Evolutionary conservation across 2,329 filamentous ascomycete species (phyloP).

Genomic region (Acarospora socialis): DNA sequence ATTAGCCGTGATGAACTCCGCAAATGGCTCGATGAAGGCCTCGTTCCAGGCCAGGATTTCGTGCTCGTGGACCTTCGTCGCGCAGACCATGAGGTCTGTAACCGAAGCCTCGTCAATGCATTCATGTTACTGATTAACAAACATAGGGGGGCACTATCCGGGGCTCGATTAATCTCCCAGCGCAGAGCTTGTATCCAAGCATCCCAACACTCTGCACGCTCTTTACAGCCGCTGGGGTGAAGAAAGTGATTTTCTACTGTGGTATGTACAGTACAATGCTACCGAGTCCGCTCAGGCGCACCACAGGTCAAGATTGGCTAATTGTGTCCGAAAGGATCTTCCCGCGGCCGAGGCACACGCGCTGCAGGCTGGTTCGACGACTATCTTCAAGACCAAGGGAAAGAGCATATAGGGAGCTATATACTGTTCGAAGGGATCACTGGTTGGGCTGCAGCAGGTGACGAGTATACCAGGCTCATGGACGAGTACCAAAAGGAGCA

Average conservation of each 20-base stretch:
- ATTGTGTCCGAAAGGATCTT: no score
- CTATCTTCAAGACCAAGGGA: constrained; percentile 28
- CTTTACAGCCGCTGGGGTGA: constrained; percentile 19
- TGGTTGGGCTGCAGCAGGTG: constrained; percentile 20
- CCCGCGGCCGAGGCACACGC: constrained; percentile 38
- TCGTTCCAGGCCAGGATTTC: no score
- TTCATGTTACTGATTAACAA: no score
- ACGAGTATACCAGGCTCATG: constrained; percentile 19
- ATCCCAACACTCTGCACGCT: constrained; percentile 24
- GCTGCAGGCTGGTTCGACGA: constrained; percentile 43
- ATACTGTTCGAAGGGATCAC: constrained; percentile 20
- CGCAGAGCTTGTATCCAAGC: constrained; percentile 26
- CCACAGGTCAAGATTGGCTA: no score
- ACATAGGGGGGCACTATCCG: constrained; percentile 47
- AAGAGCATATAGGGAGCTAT: constrained; percentile 10
- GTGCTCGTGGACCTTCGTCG: constrained; percentile 34
- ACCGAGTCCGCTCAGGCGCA: no score
- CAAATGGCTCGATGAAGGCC: no score
- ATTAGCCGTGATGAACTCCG: no score
- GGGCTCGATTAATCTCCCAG: constrained; percentile 36
- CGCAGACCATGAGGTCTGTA: constrained; percentile 30
- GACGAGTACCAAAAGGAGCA: constrained; percentile 17
- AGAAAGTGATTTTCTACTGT: constrained; percentile 28
- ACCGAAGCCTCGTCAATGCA: constrained; percentile 4
- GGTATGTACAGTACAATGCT: no score